These are phyloP conservation scores for Candida dajiaensis DNA, from an alignment of 805 yeast genomes.

Conservation along the genomic window DNA sequence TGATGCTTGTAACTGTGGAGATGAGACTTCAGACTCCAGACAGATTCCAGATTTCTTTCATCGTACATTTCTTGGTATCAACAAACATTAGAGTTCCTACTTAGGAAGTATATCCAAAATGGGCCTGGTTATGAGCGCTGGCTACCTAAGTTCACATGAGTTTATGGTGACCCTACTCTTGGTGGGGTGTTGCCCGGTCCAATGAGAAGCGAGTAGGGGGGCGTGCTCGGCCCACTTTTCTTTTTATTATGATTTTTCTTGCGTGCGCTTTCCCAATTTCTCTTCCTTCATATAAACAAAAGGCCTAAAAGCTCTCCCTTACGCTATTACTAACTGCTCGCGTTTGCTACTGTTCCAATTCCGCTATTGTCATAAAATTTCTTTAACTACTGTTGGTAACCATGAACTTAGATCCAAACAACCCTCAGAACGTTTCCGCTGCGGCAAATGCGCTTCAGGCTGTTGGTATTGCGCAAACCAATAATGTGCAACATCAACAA, in stretches of 20 bases:
- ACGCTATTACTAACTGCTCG: neutral
- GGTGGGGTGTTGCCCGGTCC: neutral
- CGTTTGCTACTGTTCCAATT: neutral
- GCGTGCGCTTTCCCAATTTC: neutral
- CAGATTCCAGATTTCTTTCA: too few relatives aligned
- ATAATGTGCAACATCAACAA: constrained; percentile 15
- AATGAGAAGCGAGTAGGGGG: neutral
- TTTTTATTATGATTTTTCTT: neutral
- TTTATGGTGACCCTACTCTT: neutral
- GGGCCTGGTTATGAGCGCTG: neutral
- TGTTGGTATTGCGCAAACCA: constrained; percentile 15
- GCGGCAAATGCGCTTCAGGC: constrained; percentile 23
- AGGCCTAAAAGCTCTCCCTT: neutral
- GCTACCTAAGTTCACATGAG: neutral
- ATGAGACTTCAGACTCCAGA: neutral
- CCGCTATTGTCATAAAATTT: neutral
- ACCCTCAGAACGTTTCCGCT: constrained; percentile 10
- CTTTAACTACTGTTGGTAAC: neutral
- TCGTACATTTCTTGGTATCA: neutral
- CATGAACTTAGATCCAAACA: constrained; percentile 16
- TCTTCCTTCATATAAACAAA: neutral
- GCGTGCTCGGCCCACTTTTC: neutral
- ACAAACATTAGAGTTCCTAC: neutral
- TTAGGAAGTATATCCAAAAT: neutral
- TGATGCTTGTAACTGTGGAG: neutral